Percentiles rank a stretch among this genome's conserved stretches.
These are phyloP conservation scores for Penicillium sp. DNA, from an alignment of 2,329 filamentous ascomycete genomes.

Conservation along the genomic window DNA sequence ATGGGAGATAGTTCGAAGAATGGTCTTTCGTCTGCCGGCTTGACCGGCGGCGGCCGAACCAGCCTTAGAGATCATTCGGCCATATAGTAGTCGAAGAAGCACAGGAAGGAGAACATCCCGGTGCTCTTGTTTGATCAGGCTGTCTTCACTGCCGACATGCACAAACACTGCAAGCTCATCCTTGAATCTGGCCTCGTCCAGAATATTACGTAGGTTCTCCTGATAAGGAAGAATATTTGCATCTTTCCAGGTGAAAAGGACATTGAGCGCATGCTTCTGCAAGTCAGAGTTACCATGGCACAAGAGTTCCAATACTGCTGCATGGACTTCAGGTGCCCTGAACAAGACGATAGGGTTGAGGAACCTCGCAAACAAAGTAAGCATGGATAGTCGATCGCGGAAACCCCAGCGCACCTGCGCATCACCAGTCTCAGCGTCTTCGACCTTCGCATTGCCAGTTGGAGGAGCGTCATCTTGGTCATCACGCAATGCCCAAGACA, in stretches of 20 bases:
- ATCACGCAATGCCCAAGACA: conserved; percentile 70
- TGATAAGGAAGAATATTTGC: conserved; percentile 72
- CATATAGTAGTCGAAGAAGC: conserved; percentile 82
- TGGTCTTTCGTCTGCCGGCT: conserved; percentile 69
- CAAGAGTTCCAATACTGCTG: conserved; percentile 70
- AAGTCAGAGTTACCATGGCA: conserved; percentile 87
- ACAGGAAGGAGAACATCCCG: conserved; percentile 76
- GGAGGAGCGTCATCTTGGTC: conserved; percentile 41
- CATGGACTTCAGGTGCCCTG: conserved; percentile 71
- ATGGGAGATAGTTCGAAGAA: conserved; percentile 75
- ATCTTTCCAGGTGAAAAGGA: conserved; percentile 85
- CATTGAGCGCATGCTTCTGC: conserved; percentile 80
- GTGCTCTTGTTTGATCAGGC: conserved; percentile 71
- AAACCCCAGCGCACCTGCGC: conserved; percentile 43
- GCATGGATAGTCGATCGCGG: conserved; percentile 75
- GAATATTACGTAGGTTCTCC: conserved; percentile 78
- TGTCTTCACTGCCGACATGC: conserved; percentile 63
- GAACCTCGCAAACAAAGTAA: conserved; percentile 81
- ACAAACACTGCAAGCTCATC: conserved; percentile 92
- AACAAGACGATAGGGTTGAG: conserved; percentile 82
- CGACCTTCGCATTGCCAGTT: conserved; percentile 13
- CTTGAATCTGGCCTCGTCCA: conserved; percentile 88
- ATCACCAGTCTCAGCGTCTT: conserved; percentile 17
- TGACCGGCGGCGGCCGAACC: conserved; percentile 66
- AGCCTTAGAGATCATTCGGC: conserved; percentile 79